Evolutionary conservation across 768 basidiomycete genomes (phyloP).

Genomic region (Podaxis sp.): DNA sequence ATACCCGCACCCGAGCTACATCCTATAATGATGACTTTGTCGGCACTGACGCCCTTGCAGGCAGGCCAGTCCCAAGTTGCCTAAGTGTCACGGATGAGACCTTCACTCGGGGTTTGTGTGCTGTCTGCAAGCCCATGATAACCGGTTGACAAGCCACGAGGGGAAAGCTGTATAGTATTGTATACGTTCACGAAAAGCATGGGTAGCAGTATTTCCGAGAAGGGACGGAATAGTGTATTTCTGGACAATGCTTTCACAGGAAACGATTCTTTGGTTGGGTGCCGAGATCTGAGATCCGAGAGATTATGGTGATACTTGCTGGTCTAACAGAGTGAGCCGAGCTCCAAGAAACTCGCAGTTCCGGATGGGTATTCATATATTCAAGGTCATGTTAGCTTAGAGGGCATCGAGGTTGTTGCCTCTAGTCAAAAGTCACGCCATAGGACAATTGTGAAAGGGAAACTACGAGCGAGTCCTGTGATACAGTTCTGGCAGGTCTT

Average conservation of each 20-base stretch:
- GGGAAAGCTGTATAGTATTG: constrained; percentile 66
- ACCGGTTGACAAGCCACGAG: constrained; percentile 69
- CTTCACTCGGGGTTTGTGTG: constrained; percentile 76
- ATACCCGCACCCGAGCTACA: constrained; percentile 92
- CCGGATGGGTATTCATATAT: constrained; percentile 65
- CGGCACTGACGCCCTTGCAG: constrained; percentile 50
- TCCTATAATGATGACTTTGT: constrained; percentile 73
- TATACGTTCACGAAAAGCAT: constrained; percentile 69
- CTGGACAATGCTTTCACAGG: constrained; percentile 48
- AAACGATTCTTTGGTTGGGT: constrained; percentile 35
- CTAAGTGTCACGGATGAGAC: constrained; percentile 70
- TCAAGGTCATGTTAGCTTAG: constrained; percentile 74
- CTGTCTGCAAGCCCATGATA: constrained; percentile 94
- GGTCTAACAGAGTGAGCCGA: constrained; percentile 79
- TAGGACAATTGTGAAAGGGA: constrained; percentile 9
- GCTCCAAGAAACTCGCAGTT: constrained; percentile 84
- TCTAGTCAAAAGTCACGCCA: background rate
- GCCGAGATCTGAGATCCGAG: constrained; percentile 26
- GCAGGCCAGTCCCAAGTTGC: constrained; percentile 82
- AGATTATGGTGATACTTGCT: constrained; percentile 50
- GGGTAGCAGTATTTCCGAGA: constrained; percentile 87
- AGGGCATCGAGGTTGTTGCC: background rate
- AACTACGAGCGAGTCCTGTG: constrained; percentile 70
- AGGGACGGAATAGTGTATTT: constrained; percentile 76
- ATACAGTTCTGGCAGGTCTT: constrained; percentile 69